Evolutionary conservation across 83 land plant species (phyloP).

Genomic region (Picea engelmannii): DNA sequence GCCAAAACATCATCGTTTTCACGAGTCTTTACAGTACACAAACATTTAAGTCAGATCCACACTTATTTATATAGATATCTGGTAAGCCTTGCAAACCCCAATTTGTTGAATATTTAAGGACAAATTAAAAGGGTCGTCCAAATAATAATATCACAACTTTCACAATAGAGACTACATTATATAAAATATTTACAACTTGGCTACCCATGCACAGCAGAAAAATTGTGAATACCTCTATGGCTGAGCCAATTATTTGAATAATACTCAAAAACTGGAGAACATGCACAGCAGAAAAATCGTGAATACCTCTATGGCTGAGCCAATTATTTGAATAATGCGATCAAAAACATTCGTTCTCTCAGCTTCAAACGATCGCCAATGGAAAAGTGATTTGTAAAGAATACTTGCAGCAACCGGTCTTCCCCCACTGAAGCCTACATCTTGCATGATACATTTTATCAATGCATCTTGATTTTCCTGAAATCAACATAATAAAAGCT

Average conservation of each 20-base stretch:
- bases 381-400: conserved; percentile 89
- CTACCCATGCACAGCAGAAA: not conserved
- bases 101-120: not conserved
- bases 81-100: not conserved
- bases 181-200: not conserved
- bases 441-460: conserved; percentile 77
- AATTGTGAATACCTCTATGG: conserved; percentile 65
- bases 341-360: conserved; percentile 94
- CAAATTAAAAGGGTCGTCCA: no score
- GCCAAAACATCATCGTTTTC: conserved; percentile 73
- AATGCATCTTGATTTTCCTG: conserved; percentile 93
- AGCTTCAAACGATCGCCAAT: conserved; percentile 97
- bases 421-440: conserved; percentile 82
- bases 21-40: conserved; percentile 35
- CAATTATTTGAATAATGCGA: conserved; percentile 84
- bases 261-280: not conserved
- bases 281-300: not conserved
- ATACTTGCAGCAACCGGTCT: conserved; percentile 88
- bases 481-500: not conserved
- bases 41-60: not conserved
- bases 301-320: conserved; percentile 81
- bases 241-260: conserved; percentile 76
- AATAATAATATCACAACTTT: conserved; percentile 17
- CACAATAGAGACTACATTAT: conserved; percentile 5
- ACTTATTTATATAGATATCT: not conserved